Evolutionary conservation across 2,329 filamentous ascomycete species (phyloP), one percentile per base, ranked within the genome.

Genomic region (Aureobasidium namibiae): DNA sequence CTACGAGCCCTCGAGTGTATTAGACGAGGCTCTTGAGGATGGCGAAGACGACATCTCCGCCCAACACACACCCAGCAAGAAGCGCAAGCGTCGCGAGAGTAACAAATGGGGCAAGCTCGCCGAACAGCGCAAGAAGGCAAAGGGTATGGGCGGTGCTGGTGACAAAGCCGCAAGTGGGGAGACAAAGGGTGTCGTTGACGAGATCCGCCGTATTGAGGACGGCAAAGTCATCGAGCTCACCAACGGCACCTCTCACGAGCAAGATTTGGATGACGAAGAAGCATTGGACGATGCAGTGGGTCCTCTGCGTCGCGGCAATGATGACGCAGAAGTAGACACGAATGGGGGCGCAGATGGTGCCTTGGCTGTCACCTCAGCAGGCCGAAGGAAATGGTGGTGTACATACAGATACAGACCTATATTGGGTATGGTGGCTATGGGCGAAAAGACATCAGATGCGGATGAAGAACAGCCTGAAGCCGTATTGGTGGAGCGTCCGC

Each of bases 361-460:
- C 41, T 11, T 48, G 1, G 52, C 66, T 58, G 60, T 65, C 66
- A 61, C 65, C 61, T 54, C 65, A 58, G 63, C 60, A 21, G 44
- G 48, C 16, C 66, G 70, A 46, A 67, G 70, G 54, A 66, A 65
- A 7, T 82, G 78, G 75, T 97, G 91, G 90, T 84, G 86, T 70
- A 95, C 92, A 5, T 91, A 88, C 79, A 95, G 95, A 73, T 99
- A 97, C 74, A 82, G 92, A 61, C 89, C 92, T n/a, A 91, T 99
- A 66, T 78, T 99, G 62, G 94, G 92, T 5, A 80, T 87, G 45
- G 79, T 84, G 21, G 79, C 82, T 18, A 73, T 87, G 33, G 77
- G 75, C 23, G 66, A 69, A 41, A 65, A 57, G 75, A 85, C 41
- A 80, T 74, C 85, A 38, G 62, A 65, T 41, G 68, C 67, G 29